phyloP scores from a whole-genome alignment of 192 early-diverging fungal genomes.

The Kickxella alabastrina region DNA sequence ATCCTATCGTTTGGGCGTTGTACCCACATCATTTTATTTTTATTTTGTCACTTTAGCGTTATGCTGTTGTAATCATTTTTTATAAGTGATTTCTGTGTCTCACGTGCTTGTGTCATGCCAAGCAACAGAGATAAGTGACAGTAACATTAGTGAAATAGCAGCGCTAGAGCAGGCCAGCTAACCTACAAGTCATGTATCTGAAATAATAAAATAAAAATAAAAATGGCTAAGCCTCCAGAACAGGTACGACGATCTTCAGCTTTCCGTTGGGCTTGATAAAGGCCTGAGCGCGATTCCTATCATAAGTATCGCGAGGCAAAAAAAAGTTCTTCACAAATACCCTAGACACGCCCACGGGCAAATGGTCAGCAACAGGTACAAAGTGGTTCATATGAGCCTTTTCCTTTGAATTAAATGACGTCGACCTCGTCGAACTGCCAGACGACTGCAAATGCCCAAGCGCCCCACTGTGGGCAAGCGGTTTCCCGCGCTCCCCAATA shows the following conservation, averaged over 20 bases:
- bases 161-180: too few species aligned
- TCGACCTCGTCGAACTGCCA: conserved; percentile 25
- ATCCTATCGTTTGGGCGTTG: too few species aligned
- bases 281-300: conserved; percentile 43
- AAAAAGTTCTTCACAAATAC: conserved; percentile 51
- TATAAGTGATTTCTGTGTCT: too few species aligned
- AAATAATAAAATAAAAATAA: too few species aligned
- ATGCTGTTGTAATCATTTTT: too few species aligned
- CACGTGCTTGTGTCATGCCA: too few species aligned
- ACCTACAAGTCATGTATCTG: too few species aligned
- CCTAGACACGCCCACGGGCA: conserved; percentile 17
- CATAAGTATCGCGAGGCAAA: conserved; percentile 47
- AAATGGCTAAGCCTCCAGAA: conserved; percentile 3
- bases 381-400: conserved; percentile 7
- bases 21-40: too few species aligned
- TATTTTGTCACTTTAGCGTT: too few species aligned
- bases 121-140: too few species aligned
- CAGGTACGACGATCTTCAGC: conserved; percentile 48
- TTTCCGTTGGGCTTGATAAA: conserved; percentile 51
- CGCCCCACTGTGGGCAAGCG: background rate
- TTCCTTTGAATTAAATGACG: conserved; percentile 11
- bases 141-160: too few species aligned
- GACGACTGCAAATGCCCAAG: conserved; percentile 9
- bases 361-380: conserved; percentile 2
- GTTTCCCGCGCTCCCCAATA: conserved; percentile 38